Percentiles rank a stretch among this genome's conserved stretches.
Conservation (phyloP, 257 asterid genomes). For the Nicotiana knightiana region DNA sequence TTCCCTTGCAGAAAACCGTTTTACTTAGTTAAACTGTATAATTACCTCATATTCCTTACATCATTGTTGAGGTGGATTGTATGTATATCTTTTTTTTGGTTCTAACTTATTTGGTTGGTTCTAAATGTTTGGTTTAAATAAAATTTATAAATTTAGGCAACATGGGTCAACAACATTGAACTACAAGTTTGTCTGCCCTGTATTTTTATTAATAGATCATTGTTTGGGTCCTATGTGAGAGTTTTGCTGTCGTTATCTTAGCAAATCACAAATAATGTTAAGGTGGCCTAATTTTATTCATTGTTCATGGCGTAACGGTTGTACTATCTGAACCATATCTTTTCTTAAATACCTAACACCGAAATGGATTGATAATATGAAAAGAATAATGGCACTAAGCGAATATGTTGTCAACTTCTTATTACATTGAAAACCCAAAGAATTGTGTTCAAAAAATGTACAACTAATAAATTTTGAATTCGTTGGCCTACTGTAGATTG, state of each 20-base stretch:
- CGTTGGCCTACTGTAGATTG: neutral
- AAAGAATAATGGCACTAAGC: neutral
- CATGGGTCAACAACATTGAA: neutral
- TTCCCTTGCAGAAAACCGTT: neutral
- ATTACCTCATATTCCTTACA: neutral
- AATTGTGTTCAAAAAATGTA: neutral
- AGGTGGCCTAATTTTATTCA: neutral
- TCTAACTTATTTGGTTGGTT: constrained; percentile 4
- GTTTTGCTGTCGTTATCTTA: constrained; percentile 2
- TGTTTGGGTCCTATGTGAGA: neutral
- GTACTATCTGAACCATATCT: constrained; percentile 4
- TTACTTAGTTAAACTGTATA: neutral
- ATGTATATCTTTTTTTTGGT: neutral
- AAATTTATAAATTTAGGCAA: neutral
- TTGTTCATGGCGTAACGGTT: neutral
- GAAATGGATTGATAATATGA: constrained; percentile 5
- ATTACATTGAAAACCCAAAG: neutral
- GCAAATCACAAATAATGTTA: neutral
- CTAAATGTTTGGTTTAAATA: neutral
- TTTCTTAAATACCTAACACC: constrained; percentile 5
- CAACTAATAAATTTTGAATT: neutral
- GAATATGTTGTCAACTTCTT: neutral
- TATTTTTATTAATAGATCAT: neutral
- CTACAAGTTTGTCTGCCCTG: neutral
- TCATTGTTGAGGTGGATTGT: neutral